These are phyloP conservation scores for Ogataea paraovalis DNA, from an alignment of 805 yeast species.

Conservation along the genomic window DNA sequence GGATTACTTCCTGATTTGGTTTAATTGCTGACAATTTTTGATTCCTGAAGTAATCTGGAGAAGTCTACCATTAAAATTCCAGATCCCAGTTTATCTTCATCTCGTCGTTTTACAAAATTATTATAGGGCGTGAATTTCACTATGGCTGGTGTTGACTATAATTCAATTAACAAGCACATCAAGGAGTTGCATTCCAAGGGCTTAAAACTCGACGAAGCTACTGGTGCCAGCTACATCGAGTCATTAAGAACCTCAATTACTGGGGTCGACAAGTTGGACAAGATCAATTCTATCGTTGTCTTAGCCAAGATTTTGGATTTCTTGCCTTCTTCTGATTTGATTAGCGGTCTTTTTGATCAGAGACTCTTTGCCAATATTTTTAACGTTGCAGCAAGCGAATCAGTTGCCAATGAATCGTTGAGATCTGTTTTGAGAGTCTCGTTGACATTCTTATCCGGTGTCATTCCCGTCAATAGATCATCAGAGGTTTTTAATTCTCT, in stretches of 20 bases:
- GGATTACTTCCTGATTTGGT: neutral
- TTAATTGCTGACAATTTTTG: neutral
- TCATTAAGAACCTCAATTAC: slow-evolving; percentile 37
- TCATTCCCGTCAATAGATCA: slow-evolving; percentile 36
- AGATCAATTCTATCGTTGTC: slow-evolving; percentile 49
- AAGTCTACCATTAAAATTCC: too few species aligned
- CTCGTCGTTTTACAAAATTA: too few species aligned
- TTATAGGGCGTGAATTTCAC: too few species aligned
- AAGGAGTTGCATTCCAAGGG: slow-evolving; percentile 21
- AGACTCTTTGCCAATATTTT: slow-evolving; percentile 22
- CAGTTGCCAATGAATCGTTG: slow-evolving; percentile 22
- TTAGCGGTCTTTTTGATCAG: slow-evolving; percentile 21
- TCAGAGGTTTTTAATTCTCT: slow-evolving; percentile 23
- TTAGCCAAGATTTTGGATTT: slow-evolving; percentile 49
- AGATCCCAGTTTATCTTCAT: too few species aligned
- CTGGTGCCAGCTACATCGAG: slow-evolving; percentile 17
- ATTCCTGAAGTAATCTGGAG: too few species aligned
- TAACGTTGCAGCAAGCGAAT: slow-evolving; percentile 16
- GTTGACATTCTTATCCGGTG: slow-evolving; percentile 39
- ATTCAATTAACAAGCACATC: slow-evolving; percentile 23
- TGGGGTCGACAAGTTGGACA: slow-evolving; percentile 46
- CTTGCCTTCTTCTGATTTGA: slow-evolving; percentile 33
- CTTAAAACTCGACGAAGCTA: slow-evolving; percentile 19
- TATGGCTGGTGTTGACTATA: slow-evolving; percentile 16
- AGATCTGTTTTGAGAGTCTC: slow-evolving; percentile 27